Evolutionary conservation across 164 flowering plant species (phyloP), one percentile per base, ranked within the genome.

Genomic region (Stephania japonica): DNA sequence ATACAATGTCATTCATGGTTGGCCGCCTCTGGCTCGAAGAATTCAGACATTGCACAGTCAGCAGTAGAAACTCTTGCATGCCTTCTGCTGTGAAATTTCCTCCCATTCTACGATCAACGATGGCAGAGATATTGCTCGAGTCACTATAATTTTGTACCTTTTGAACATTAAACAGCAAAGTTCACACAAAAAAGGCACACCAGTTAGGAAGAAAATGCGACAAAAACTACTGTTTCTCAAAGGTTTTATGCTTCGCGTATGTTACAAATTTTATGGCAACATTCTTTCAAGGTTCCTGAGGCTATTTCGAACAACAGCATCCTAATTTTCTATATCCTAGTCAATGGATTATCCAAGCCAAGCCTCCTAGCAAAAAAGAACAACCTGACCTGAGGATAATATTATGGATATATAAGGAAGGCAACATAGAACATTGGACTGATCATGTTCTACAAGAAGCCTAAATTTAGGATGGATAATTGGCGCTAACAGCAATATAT

Each of bases 81-180:
- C 90, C 90, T 86, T 90, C 98, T n/a, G 81, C 76, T 9, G 97
- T 91, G 87, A 88, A 93, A 68, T 83, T 90, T 72, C 73, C 83
- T 25, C 87, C 87, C 81, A 94, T 50, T 83, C 87, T 86, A 63
- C 67, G 77, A 78, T 94, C 96, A 24, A 89, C 79, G 72, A 94
- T 87, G 76, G 69, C 66, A 12, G 86, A 80, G 9, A 88, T 67
- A 70, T 77, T 76, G 77, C 85, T 85, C 8, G 79, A 77, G 8
- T 86, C 91, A 70, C 78, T 72, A 71, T 72, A 82, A 59, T 81
- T 82, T 84, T 85, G 91, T 73, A 84, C 87, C 97, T 47, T 44
- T 94, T 81, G 72, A 32, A 67, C 71, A 59, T 74, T 59, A 63
- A 32, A n/a, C 42, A 79, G 26, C 63, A 38, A 69, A 44, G 68